Conservation (phyloP, 2,329 filamentous ascomycete species). For the Aspergillus fischeri region DNA sequence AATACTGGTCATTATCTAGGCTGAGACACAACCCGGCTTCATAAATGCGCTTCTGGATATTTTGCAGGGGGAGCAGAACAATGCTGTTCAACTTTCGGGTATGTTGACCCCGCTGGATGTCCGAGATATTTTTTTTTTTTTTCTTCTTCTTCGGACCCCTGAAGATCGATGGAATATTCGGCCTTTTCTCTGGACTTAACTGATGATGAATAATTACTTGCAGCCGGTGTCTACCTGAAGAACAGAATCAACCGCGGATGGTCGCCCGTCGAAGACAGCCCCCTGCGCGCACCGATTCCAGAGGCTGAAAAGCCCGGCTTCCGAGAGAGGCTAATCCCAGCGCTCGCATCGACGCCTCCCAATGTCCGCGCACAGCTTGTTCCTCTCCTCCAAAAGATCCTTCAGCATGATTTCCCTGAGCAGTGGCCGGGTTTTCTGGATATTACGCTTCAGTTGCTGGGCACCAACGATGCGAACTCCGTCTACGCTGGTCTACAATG, state of each 20-base stretch:
- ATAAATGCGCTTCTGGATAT: constrained; percentile 87
- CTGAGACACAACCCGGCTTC: constrained; percentile 86
- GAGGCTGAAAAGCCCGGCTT: constrained; percentile 87
- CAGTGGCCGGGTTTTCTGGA: constrained; percentile 94
- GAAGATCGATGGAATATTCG: constrained; percentile 16
- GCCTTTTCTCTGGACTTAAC: constrained; percentile 11
- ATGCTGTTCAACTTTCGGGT: constrained; percentile 84
- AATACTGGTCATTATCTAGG: constrained; percentile 49
- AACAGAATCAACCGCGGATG: constrained; percentile 94
- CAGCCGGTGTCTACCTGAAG: constrained; percentile 96
- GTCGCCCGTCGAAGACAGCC: constrained; percentile 71
- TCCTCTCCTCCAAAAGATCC: constrained; percentile 89
- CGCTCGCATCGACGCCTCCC: constrained; percentile 74
- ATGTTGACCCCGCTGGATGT: constrained; percentile 40
- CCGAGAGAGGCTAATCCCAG: constrained; percentile 80
- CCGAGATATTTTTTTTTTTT: constrained; percentile 11
- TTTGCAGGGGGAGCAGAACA: constrained; percentile 80
- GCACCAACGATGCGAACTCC: constrained; percentile 77
- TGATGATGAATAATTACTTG: constrained; percentile 5
- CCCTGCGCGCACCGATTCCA: constrained; percentile 69
- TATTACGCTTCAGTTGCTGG: constrained; percentile 82
- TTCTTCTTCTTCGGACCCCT: background rate
- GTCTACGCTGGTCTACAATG: constrained; percentile 94
- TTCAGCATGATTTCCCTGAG: constrained; percentile 91
- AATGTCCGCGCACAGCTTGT: constrained; percentile 89